Evolutionary conservation across 441 rosid species (phyloP).

Genomic region (Gossypium schwendimanii): DNA sequence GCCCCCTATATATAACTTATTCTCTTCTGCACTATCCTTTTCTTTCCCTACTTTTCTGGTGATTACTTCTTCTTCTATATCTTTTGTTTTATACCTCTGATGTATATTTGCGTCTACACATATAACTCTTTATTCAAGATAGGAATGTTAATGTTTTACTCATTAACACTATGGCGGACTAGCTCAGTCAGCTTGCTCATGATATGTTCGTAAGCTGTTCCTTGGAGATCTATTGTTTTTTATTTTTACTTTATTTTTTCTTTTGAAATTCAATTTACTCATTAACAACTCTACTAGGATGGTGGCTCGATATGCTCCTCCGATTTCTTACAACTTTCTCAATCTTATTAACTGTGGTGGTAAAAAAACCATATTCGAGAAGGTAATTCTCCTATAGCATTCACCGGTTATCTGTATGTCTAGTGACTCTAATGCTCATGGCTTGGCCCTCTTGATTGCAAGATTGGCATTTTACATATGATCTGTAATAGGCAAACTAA

Average conservation of each 20-base stretch:
- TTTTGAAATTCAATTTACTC: conserved; percentile 6
- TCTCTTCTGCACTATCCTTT: conserved; percentile 6
- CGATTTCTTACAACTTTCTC: conserved; percentile 29
- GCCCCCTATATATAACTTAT: neutral
- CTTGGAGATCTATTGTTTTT: conserved; percentile 2
- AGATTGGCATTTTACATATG: neutral
- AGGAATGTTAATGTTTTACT: conserved; percentile 98
- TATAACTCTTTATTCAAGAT: conserved; percentile 85
- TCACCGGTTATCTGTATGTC: neutral
- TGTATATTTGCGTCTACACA: conserved; percentile 97
- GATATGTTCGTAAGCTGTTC: conserved; percentile 88
- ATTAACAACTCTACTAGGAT: conserved; percentile 44
- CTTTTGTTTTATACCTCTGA: conserved; percentile 83
- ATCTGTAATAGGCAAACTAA: neutral
- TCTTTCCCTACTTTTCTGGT: conserved; percentile 6
- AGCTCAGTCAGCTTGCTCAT: conserved; percentile 93
- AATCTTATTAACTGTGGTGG: conserved; percentile 65
- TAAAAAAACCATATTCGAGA: conserved; percentile 64
- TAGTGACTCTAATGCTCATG: neutral
- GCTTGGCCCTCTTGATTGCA: neutral
- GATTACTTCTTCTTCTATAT: conserved; percentile 40
- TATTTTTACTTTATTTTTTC: neutral
- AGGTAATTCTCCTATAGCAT: conserved; percentile 34
- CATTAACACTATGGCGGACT: conserved; percentile 86
- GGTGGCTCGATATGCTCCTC: conserved; percentile 94